phyloP scores from a whole-genome alignment of 768 basidiomycete species.

The Lanmaoa pseudosensibilis region DNA sequence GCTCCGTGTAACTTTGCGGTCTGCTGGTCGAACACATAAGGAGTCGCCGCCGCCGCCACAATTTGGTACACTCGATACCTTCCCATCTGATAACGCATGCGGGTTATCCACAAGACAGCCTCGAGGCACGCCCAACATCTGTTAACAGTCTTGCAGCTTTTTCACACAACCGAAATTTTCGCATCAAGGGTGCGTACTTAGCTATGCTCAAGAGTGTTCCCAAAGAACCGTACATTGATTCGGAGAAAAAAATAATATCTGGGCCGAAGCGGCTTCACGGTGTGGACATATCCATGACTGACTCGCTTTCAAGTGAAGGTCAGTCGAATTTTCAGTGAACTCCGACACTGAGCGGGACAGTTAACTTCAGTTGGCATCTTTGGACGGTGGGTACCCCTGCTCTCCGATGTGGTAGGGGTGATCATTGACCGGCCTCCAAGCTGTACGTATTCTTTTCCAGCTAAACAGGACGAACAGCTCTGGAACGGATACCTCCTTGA shows the following conservation, averaged over 20 bases:
- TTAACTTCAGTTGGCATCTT: background rate
- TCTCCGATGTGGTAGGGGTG: background rate
- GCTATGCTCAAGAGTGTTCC: background rate
- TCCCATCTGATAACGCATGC: background rate
- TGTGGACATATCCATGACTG: background rate
- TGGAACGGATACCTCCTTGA: background rate
- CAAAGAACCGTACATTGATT: background rate
- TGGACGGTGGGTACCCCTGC: background rate
- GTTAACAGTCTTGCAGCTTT: background rate
- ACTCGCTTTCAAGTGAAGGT: background rate
- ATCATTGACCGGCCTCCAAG: constrained; percentile 43
- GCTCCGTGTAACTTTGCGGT: background rate
- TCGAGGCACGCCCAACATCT: background rate
- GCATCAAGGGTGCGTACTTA: background rate
- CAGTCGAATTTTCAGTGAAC: background rate
- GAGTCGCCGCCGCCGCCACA: no score
- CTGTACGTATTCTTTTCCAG: constrained; percentile 87
- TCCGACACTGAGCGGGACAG: background rate
- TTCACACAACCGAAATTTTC: background rate
- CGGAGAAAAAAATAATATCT: background rate
- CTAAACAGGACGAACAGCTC: constrained; percentile 33
- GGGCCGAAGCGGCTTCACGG: background rate
- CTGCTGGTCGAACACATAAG: background rate
- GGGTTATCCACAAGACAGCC: background rate
- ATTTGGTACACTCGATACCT: background rate